Base-by-base conservation (phyloP, 129 eudicot species). In the Flaveria robusta region DNA sequence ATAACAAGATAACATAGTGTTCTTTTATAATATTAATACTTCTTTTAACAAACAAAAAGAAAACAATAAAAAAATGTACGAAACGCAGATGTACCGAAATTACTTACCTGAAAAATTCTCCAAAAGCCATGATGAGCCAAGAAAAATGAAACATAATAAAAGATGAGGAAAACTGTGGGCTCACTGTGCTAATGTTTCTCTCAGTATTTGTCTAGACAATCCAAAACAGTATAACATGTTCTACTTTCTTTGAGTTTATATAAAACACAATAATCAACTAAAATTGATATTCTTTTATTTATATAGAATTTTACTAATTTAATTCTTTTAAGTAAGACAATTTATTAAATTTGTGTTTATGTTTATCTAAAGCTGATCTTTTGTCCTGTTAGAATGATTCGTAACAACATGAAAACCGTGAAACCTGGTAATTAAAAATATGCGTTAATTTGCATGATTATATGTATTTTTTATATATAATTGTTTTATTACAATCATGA, bases 211-310 rank as follows among this genome's bases (percentile, higher is more conserved):
- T 78, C 66, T 70, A 34, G 71, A 78, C 69, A 78, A 78, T 78
- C 82, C 82, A 70, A 78, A 78, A 59, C 82, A 78, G 19, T 70
- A 1, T 68, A 78, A 77, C 82, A 78, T 78, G 82, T 75, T 64
- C 70, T 1, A 29, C 46, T 31, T 31, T 64, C 13, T 64, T 54
- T 34, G 12, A 7, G 7, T 23, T 68, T 5, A 3, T 31, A 18
- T 18, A 67, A 19, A 68, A 42, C 37, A 68, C 5, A 64, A n/a
- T 64, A 29, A 31, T 37, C 8, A 64, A 26, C 66, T 26, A 24
- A 24, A 59, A 9, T 24, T 26, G 39, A 26, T n/a, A n/a, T n/a
- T 23, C 26, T n/a, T 4, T 50, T 19, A 9, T 42, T 9, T 42
- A 9, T 42, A 42, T 29, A 31, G 31, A 27, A 1, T 27, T 27